These are phyloP conservation scores for Candida sanyaensis DNA, from an alignment of 1,139 yeast genomes.

Conservation along the genomic window DNA sequence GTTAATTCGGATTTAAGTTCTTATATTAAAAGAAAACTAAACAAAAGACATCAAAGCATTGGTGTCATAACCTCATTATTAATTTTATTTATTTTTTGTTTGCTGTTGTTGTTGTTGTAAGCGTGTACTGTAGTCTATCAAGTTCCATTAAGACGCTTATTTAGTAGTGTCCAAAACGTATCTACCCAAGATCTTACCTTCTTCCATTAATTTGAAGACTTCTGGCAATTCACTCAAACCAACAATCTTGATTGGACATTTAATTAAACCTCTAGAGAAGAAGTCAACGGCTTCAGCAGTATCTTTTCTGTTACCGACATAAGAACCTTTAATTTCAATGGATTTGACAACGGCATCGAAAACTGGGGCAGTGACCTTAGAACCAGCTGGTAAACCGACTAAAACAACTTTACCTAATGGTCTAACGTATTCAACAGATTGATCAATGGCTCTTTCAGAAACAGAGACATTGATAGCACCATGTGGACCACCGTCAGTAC, in stretches of 20 bases:
- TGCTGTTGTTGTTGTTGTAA: not conserved
- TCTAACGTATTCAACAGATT: conserved; percentile 66
- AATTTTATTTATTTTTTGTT: not conserved
- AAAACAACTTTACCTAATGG: conserved; percentile 70
- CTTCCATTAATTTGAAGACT: conserved; percentile 68
- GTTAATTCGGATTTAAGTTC: too few species aligned
- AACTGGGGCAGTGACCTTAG: conserved; percentile 63
- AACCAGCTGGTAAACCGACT: conserved; percentile 76
- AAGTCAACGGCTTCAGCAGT: conserved; percentile 76
- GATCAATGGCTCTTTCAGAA: conserved; percentile 64
- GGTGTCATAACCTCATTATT: not conserved
- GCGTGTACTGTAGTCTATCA: not conserved
- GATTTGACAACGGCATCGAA: conserved; percentile 68
- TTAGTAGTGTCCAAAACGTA: conserved; percentile 72
- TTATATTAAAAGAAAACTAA: too few species aligned
- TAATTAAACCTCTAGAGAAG: conserved; percentile 67
- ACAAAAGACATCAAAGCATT: not conserved
- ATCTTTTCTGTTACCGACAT: conserved; percentile 82
- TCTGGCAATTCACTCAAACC: conserved; percentile 65
- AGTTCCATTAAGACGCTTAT: conserved; percentile 23
- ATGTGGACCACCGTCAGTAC: conserved; percentile 78
- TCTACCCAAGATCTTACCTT: conserved; percentile 73
- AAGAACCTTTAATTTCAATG: conserved; percentile 66
- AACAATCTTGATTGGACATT: conserved; percentile 69
- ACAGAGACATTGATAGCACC: conserved; percentile 76